Conservation (phyloP, 2,329 filamentous ascomycete genomes). For the Aspergillus chevalieri region DNA sequence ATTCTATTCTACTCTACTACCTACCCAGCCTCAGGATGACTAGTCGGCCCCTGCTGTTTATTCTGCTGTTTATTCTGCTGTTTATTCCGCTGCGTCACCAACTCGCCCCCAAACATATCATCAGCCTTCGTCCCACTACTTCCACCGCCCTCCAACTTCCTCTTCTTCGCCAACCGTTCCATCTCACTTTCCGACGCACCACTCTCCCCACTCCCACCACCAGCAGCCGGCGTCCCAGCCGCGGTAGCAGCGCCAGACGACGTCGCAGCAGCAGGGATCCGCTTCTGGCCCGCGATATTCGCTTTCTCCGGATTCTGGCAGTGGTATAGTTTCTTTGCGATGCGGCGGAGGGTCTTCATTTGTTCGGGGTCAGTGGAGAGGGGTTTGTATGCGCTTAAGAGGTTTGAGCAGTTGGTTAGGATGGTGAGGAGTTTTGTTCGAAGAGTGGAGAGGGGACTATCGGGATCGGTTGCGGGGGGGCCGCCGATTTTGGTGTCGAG, state of each 20-base stretch:
- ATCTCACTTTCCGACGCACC: slow-evolving; percentile 30
- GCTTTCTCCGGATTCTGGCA: slow-evolving; percentile 46
- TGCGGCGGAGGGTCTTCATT: slow-evolving; percentile 39
- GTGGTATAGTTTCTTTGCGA: slow-evolving; percentile 45
- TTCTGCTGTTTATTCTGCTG: slow-evolving; percentile 22
- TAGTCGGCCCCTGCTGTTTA: slow-evolving; percentile 9
- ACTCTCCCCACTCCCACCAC: slow-evolving; percentile 18
- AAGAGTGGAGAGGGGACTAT: slow-evolving; percentile 24
- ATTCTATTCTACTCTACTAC: background rate
- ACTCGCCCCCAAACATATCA: slow-evolving; percentile 33
- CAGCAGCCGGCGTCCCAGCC: slow-evolving; percentile 4
- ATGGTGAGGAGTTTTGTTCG: slow-evolving; percentile 33
- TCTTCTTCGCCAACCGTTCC: slow-evolving; percentile 35
- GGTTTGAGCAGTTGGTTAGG: slow-evolving; percentile 31
- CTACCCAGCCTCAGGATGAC: background rate
- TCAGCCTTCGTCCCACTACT: slow-evolving; percentile 9
- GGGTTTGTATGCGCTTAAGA: slow-evolving; percentile 36
- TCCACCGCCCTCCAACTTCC: slow-evolving; percentile 29
- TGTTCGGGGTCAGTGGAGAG: slow-evolving; percentile 33
- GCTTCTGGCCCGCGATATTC: slow-evolving; percentile 38
- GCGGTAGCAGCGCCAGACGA: slow-evolving; percentile 2
- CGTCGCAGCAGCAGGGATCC: slow-evolving; percentile 29
- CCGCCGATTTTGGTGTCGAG: slow-evolving; percentile 39
- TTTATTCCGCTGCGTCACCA: slow-evolving; percentile 30
- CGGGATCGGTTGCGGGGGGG: slow-evolving; percentile 4